Percentiles rank a stretch among this genome's conserved stretches.
Evolutionary conservation across 2,329 filamentous ascomycete genomes (phyloP).

Genomic region (Aurifilum marmelostoma): DNA sequence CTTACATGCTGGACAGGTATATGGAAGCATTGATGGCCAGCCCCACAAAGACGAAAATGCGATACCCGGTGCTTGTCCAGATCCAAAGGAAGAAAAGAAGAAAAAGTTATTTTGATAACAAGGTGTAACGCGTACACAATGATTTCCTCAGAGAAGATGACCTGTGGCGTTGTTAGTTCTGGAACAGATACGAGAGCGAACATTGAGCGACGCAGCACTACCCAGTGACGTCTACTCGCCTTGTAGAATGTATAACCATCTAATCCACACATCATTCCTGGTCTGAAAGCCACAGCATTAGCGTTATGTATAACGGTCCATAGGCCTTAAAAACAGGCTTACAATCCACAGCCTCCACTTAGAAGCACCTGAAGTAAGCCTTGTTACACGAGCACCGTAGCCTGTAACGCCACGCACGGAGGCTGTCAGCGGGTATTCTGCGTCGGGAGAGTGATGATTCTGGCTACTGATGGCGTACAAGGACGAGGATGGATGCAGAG

Average conservation of each 20-base stretch:
- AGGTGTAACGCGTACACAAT: slow-evolving; percentile 1
- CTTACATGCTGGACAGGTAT: slow-evolving; percentile 7
- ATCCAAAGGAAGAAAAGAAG: slow-evolving; percentile 9
- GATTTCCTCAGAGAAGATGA: slow-evolving; percentile 7
- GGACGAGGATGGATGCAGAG: neutral
- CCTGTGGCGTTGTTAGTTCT: neutral
- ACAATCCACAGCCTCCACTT: neutral
- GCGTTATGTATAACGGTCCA: neutral
- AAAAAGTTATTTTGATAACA: slow-evolving; percentile 10
- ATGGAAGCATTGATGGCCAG: slow-evolving; percentile 2
- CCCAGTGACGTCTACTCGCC: neutral
- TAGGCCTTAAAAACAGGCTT: neutral
- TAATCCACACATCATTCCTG: neutral
- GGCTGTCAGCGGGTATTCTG: neutral
- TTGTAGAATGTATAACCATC: slow-evolving; percentile 2
- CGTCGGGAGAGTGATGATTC: neutral
- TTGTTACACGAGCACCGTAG: neutral
- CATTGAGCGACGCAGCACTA: neutral
- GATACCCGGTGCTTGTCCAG: neutral
- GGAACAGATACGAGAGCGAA: neutral
- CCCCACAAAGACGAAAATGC: slow-evolving; percentile 6
- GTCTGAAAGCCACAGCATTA: neutral
- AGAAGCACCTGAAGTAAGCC: neutral
- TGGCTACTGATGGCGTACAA: neutral
- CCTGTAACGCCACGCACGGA: neutral